A percentile compares a stretch with the other conserved stretches of the same genome.
These are phyloP conservation scores for Chlorella sp. DNA, from an alignment of 139 green algal genomes.

Conservation along the genomic window DNA sequence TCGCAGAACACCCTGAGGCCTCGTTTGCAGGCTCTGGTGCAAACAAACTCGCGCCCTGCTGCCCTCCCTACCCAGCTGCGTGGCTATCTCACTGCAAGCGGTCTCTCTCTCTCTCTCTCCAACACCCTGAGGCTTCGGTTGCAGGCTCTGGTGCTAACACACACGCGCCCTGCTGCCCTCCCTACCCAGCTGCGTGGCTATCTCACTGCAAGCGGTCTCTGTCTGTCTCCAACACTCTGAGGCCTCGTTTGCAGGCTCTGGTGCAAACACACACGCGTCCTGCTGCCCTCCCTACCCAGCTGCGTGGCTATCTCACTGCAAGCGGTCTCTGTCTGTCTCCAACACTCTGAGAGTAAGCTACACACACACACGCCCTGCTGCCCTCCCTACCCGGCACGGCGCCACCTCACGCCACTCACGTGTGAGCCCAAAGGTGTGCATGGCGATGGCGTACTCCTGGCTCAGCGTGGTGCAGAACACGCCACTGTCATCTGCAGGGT, in stretches of 20 bases:
- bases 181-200: neutral
- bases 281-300: neutral
- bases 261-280: too few species aligned
- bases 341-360: too few species aligned
- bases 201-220: neutral
- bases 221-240: too few species aligned
- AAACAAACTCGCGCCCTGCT: too few species aligned
- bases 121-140: too few species aligned
- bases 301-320: neutral
- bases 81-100: neutral
- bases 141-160: too few species aligned
- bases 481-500: constrained; percentile 69
- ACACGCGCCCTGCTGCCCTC: too few species aligned
- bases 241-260: too few species aligned
- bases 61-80: neutral
- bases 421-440: constrained; percentile 38
- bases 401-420: neutral
- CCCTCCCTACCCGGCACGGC: neutral
- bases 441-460: constrained; percentile 54
- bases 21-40: too few species aligned
- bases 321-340: neutral
- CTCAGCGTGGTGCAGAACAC: constrained; percentile 64
- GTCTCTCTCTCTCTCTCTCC: neutral
- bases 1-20: too few species aligned
- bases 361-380: too few species aligned